Percentiles rank a stretch among this genome's conserved stretches.
These are phyloP conservation scores for Waltergamsia citrina DNA, from an alignment of 2,329 filamentous ascomycete genomes.

Conservation along the genomic window DNA sequence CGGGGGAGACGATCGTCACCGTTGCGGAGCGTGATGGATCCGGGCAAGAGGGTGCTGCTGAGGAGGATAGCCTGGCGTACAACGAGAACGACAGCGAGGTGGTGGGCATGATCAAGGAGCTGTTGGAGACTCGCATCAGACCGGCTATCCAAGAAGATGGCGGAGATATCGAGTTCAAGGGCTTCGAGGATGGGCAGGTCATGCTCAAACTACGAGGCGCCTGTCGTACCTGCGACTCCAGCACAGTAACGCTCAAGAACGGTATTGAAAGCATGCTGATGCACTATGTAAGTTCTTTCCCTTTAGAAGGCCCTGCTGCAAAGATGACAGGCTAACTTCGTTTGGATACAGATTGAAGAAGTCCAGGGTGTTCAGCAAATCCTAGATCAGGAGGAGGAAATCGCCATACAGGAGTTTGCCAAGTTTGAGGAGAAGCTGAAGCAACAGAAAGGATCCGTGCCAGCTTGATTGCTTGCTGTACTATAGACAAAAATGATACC, in stretches of 20 bases:
- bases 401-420: conserved; percentile 78
- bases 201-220: conserved; percentile 80
- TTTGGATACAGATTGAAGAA: conserved; percentile 69
- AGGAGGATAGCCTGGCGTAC: conserved; percentile 66
- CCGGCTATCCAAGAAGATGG: conserved; percentile 97
- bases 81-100: conserved; percentile 90
- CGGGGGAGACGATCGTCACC: conserved; percentile 73
- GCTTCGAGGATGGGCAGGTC: conserved; percentile 76
- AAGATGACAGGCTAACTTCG: no score
- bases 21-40: conserved; percentile 52
- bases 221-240: conserved; percentile 92
- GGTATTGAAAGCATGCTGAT: conserved; percentile 98
- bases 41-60: conserved; percentile 25
- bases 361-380: conserved; percentile 89
- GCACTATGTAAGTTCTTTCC: conserved; percentile 64
- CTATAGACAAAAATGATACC: conserved; percentile 7
- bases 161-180: conserved; percentile 91
- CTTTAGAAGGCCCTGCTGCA: no score
- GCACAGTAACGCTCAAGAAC: conserved; percentile 93
- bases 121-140: conserved; percentile 88
- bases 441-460: conserved; percentile 34
- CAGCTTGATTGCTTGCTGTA: conserved; percentile 1
- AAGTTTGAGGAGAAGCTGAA: conserved; percentile 83
- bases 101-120: conserved; percentile 96
- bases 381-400: conserved; percentile 83